Evolutionary conservation across 768 basidiomycete species (phyloP).

Genomic region (Tremella fuciformis): DNA sequence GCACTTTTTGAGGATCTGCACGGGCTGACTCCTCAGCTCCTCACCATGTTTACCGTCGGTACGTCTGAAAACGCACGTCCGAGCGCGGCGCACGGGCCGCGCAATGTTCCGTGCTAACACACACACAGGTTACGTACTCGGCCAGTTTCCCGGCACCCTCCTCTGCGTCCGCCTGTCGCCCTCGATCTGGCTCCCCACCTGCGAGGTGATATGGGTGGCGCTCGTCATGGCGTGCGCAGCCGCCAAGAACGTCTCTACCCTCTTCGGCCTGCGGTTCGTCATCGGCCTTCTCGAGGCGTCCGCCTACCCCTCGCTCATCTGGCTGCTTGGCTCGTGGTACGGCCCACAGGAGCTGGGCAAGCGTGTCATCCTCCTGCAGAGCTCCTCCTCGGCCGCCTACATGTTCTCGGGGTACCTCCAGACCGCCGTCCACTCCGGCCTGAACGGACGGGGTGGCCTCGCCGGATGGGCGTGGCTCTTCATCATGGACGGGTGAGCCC

Average conservation of each 20-base stretch:
- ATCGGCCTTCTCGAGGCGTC: slow-evolving; percentile 45
- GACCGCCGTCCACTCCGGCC: slow-evolving; percentile 37
- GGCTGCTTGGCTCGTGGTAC: slow-evolving; percentile 44
- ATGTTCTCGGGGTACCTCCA: slow-evolving; percentile 41
- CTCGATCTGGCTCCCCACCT: slow-evolving; percentile 20
- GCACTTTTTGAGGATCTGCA: slow-evolving; percentile 23
- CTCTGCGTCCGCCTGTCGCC: slow-evolving; percentile 20
- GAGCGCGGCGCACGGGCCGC: too few species aligned
- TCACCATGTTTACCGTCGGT: too few species aligned
- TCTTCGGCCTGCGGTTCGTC: slow-evolving; percentile 44
- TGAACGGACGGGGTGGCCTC: slow-evolving; percentile 28
- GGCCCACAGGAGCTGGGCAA: slow-evolving; percentile 44
- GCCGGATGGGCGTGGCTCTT: slow-evolving; percentile 16
- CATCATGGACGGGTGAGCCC: slow-evolving; percentile 15
- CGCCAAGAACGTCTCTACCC: slow-evolving; percentile 26
- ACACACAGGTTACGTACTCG: slow-evolving; percentile 28
- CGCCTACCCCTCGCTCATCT: slow-evolving; percentile 45
- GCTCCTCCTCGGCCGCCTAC: slow-evolving; percentile 24
- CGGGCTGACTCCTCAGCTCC: slow-evolving; percentile 2
- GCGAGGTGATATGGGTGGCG: slow-evolving; percentile 19
- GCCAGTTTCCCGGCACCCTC: slow-evolving; percentile 43
- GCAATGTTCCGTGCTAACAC: too few species aligned
- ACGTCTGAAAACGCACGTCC: too few species aligned
- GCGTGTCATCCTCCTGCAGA: slow-evolving; percentile 39
- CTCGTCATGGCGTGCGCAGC: slow-evolving; percentile 20